Base-by-base conservation (phyloP, 2,329 filamentous ascomycete species). In the Aspergillus fijiensis region DNA sequence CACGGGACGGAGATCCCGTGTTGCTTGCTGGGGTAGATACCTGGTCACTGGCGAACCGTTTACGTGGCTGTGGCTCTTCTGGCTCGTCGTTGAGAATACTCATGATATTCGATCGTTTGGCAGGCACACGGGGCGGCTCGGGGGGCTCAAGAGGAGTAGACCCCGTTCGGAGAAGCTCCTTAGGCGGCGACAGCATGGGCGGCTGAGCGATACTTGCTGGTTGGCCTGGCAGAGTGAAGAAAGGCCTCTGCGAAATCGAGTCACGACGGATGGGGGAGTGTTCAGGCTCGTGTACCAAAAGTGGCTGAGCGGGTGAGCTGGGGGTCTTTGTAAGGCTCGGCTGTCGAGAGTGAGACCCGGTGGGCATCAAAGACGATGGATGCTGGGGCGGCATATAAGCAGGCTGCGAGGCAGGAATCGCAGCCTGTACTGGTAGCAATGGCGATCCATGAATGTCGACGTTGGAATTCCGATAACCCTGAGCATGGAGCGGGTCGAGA, bases 51-150 rank as follows among this genome's bases (percentile, higher is more conserved):
- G 77, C 76, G 55, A 79, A 76, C 10, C 77, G 73, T 62, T 81
- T 81, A 35, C 75, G 73, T 33, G 76, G 79, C 59, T 76, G 76
- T 35, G 78, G 80, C 52, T 81, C 80, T 45, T 79, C 76, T 0
- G 79, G 75, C 58, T 81, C 80, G 53, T 80, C 78, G 61, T 82
- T 82, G 35, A 82, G 68, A 47, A 82, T 77, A 60, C 72, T 79
- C 73, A 80, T 79, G 50, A 82, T 80, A 63, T 81, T 82, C 2
- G 79, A 82, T 45, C 79, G 76, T 65, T 82, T 82, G 1, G 76
- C 77, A 25, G 79, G 78, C 4, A 78, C 74, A 50, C 75, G 76
- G 53, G 75, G 69, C 47, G 71, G 69, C 55, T 80, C 79, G 4
- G 72, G 64, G 6, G 66, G 58, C 48, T 71, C 70, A 9, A 61